Conservation (phyloP, 257 asterid species). For the Nicotiana tomentosiformis region DNA sequence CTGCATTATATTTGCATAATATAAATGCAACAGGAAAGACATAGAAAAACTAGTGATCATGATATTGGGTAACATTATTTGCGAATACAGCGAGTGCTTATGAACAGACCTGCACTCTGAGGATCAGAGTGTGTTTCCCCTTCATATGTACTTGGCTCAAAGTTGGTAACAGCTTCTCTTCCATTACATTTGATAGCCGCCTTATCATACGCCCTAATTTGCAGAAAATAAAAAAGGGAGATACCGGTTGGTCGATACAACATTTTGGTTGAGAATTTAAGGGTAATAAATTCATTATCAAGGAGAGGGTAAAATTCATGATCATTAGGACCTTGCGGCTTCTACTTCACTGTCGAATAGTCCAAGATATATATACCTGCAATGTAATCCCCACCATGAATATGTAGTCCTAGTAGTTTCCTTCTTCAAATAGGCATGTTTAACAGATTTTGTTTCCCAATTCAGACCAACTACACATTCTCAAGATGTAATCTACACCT, state of each 20-base stretch:
- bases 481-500: not conserved
- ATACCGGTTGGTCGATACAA: slow-evolving; percentile 25
- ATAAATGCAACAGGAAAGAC: not conserved
- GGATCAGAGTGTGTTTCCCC: slow-evolving; percentile 23
- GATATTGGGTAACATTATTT: not conserved
- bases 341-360: slow-evolving; percentile 46
- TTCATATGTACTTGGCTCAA: slow-evolving; percentile 49
- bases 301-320: slow-evolving; percentile 19
- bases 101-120: slow-evolving; percentile 27
- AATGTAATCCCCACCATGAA: slow-evolving; percentile 32
- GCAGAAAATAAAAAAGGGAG: slow-evolving; percentile 24
- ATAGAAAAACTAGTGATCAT: not conserved
- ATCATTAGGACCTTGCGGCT: slow-evolving; percentile 48
- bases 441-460: slow-evolving; percentile 5
- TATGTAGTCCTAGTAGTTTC: slow-evolving; percentile 11
- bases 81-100: not conserved
- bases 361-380: slow-evolving; percentile 54
- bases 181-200: slow-evolving; percentile 72
- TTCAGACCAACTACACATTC: not conserved
- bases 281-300: slow-evolving; percentile 22
- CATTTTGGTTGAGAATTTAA: slow-evolving; percentile 20
- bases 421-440: slow-evolving; percentile 6
- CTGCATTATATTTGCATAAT: slow-evolving; percentile 22
- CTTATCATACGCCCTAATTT: slow-evolving; percentile 69
- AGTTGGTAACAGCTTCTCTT: slow-evolving; percentile 72